A percentile compares a stretch with the other conserved stretches of the same genome.
Conservation (phyloP, 495 filamentous ascomycete species). For the Podospora australis region DNA sequence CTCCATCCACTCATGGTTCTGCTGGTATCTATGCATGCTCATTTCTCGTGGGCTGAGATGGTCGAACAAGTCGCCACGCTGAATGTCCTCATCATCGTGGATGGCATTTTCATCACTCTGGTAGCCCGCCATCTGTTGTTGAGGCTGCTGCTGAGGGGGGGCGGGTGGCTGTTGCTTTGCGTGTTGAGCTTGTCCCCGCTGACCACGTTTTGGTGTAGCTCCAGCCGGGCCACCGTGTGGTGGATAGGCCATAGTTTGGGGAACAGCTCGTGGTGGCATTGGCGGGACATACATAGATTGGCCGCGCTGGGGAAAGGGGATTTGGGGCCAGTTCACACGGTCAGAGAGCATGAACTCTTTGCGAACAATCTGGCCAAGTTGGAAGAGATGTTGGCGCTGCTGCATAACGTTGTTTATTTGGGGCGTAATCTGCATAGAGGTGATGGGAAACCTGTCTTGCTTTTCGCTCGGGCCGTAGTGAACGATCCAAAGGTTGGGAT, state of each 20-base stretch:
- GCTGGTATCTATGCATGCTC: conserved; percentile 73
- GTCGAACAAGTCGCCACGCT: conserved; percentile 80
- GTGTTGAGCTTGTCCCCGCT: conserved; percentile 8
- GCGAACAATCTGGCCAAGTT: conserved; percentile 70
- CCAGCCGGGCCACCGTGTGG: conserved; percentile 24
- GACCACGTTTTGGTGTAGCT: too few species aligned
- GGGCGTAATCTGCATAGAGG: conserved; percentile 51
- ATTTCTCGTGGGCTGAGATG: conserved; percentile 81
- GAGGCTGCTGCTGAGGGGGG: background rate
- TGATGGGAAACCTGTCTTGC: conserved; percentile 60
- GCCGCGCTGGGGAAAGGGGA: conserved; percentile 56
- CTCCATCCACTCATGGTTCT: conserved; percentile 99
- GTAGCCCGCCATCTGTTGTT: conserved; percentile 10
- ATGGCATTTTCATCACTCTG: conserved; percentile 47
- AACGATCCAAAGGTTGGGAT: conserved; percentile 86
- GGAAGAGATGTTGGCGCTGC: conserved; percentile 63
- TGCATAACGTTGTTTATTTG: conserved; percentile 55
- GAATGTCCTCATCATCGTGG: conserved; percentile 85
- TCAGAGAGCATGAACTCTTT: conserved; percentile 95
- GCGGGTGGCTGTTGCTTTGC: background rate
- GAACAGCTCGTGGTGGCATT: conserved; percentile 34
- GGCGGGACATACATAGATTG: conserved; percentile 38
- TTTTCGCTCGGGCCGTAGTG: conserved; percentile 77
- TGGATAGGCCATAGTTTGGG: conserved; percentile 46
- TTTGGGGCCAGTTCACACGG: conserved; percentile 78